Conservation (phyloP, 2,329 filamentous ascomycete species). For the Magnaporthales sp. region DNA sequence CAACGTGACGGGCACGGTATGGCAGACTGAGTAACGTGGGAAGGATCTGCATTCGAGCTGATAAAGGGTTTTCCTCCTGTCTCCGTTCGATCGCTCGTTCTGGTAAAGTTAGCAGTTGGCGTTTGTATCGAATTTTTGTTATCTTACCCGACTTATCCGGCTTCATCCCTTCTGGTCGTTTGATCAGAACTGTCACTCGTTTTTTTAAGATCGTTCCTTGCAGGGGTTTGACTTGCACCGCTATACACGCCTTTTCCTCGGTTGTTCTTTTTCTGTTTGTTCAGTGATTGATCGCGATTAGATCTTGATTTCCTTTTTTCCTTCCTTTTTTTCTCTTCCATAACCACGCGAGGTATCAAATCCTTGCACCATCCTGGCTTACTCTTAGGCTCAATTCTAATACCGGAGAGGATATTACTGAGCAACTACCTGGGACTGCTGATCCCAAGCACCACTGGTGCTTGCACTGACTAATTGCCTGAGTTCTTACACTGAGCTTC, state of each 20-base stretch:
- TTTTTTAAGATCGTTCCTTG: background rate
- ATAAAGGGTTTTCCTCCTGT: background rate
- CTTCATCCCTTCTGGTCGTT: background rate
- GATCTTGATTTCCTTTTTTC: background rate
- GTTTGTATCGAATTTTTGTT: background rate
- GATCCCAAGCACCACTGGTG: background rate
- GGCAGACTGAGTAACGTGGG: background rate
- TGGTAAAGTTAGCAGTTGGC: background rate
- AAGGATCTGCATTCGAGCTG: background rate
- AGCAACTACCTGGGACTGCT: background rate
- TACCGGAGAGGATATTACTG: background rate
- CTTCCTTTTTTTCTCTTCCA: no score
- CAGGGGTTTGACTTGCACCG: background rate
- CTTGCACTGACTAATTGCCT: background rate
- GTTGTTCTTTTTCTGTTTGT: background rate
- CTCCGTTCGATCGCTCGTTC: background rate
- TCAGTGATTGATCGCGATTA: background rate
- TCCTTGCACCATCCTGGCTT: background rate
- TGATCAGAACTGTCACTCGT: background rate
- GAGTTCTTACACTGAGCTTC: no score
- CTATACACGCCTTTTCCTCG: background rate
- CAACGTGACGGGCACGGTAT: slow-evolving; percentile 1
- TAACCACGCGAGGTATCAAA: background rate
- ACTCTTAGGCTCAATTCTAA: background rate
- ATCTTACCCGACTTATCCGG: background rate